Percentiles rank a stretch among this genome's conserved stretches.
These are phyloP conservation scores for Xerocomus spinulosus DNA, from an alignment of 768 basidiomycete genomes.

Conservation along the genomic window DNA sequence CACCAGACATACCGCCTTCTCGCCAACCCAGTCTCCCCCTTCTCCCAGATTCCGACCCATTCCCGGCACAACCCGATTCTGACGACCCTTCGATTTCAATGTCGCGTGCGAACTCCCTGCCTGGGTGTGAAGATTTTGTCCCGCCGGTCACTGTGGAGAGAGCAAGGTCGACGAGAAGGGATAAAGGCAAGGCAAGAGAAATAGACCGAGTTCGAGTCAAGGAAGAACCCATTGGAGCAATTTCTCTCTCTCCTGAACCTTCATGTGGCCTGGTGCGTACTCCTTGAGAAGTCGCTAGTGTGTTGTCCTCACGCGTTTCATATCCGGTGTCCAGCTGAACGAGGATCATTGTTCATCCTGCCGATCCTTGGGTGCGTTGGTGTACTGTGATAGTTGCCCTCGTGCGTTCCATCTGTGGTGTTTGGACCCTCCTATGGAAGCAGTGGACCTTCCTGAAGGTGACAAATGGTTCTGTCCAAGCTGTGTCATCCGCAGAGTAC, in stretches of 20 bases:
- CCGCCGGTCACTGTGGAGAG: conserved; percentile 22
- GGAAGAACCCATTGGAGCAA: conserved; percentile 38
- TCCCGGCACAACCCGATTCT: conserved; percentile 52
- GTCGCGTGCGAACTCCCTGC: conserved; percentile 60
- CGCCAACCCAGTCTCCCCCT: conserved; percentile 36
- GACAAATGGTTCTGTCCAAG: conserved; percentile 76
- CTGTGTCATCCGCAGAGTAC: conserved; percentile 64
- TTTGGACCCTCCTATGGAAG: conserved; percentile 91
- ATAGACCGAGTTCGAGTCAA: conserved; percentile 39
- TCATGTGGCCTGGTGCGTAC: conserved; percentile 35
- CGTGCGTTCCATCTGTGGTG: conserved; percentile 95
- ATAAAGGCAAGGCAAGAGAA: conserved; percentile 49
- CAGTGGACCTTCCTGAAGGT: conserved; percentile 79
- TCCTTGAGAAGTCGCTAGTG: conserved; percentile 4
- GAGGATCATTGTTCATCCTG: conserved; percentile 86
- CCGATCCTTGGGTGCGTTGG: conserved; percentile 74
- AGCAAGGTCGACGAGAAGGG: conserved; percentile 29
- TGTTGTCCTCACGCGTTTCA: conserved; percentile 15
- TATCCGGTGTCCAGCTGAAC: conserved; percentile 42
- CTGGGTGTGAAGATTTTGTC: conserved; percentile 27
- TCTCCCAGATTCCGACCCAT: conserved; percentile 48
- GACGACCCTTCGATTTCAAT: conserved; percentile 47
- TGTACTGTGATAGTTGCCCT: conserved; percentile 98
- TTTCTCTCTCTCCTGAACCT: conserved; percentile 36
- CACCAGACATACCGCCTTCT: conserved; percentile 38